A percentile compares a stretch with the other conserved stretches of the same genome.
These are phyloP conservation scores for Diaporthe sp. DNA, from an alignment of 2,329 filamentous ascomycete species.

Conservation along the genomic window DNA sequence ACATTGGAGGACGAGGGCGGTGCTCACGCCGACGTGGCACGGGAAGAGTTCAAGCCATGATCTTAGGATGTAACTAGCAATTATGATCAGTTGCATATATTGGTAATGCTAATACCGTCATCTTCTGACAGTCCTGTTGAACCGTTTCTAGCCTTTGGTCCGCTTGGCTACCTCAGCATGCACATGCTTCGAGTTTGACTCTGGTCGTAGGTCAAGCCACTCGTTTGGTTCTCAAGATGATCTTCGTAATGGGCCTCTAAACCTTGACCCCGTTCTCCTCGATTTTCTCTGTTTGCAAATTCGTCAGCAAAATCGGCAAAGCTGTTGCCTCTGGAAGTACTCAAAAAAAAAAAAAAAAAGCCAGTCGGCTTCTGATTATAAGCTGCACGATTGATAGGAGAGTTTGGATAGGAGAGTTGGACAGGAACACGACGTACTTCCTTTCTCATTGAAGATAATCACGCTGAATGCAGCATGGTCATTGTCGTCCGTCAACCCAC, in stretches of 20 bases:
- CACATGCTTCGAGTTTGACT: neutral
- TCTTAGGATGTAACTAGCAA: neutral
- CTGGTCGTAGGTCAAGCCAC: too few relatives aligned
- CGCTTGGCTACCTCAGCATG: neutral
- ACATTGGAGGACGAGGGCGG: neutral
- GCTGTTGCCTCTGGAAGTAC: too few relatives aligned
- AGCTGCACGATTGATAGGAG: too few relatives aligned
- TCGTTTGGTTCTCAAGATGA: neutral
- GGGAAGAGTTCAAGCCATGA: neutral
- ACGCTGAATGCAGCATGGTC: conserved; percentile 50
- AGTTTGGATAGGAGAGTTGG: too few relatives aligned
- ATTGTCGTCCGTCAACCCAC: conserved; percentile 46
- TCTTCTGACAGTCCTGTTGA: neutral
- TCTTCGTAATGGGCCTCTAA: neutral
- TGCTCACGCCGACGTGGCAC: neutral
- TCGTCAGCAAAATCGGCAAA: conserved; percentile 5
- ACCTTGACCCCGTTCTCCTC: conserved; percentile 51
- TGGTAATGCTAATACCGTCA: neutral
- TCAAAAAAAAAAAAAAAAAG: too few relatives aligned
- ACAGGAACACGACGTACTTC: conserved; percentile 29
- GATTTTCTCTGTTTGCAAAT: conserved; percentile 43
- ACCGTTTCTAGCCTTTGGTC: neutral
- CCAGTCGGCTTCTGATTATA: neutral
- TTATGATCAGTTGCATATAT: neutral
- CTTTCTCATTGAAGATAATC: conserved; percentile 49